phyloP scores from a whole-genome alignment of 306 rosid species.

The Astragalus membranaceus region DNA sequence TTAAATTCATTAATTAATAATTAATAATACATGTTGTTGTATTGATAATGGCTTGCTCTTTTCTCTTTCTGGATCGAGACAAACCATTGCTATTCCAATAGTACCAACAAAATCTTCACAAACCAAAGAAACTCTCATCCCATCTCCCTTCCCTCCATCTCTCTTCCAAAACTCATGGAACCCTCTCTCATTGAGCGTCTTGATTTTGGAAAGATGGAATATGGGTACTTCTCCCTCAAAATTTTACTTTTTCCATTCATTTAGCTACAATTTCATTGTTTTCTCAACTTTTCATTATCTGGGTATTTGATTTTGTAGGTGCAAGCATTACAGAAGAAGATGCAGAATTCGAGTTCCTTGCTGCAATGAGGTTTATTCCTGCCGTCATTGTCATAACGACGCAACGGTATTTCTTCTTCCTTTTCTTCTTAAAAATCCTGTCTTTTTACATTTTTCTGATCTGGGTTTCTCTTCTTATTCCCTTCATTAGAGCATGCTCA shows the following conservation, averaged over 20 bases:
- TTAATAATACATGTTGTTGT: background rate
- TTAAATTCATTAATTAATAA: no score
- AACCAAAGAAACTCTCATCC: conserved; percentile 32
- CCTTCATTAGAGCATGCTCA: conserved; percentile 56
- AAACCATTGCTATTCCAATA: background rate
- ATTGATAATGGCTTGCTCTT: background rate
- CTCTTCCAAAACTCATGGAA: conserved; percentile 57
- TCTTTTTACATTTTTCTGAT: conserved; percentile 23
- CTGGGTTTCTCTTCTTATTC: conserved; percentile 17
- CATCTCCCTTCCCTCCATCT: background rate
- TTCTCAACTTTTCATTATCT: background rate
- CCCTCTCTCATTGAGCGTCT: conserved; percentile 61
- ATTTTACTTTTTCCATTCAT: background rate
- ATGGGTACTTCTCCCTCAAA: conserved; percentile 46
- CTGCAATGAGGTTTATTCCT: conserved; percentile 80
- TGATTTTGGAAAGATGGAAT: conserved; percentile 96
- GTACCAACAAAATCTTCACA: conserved; percentile 34
- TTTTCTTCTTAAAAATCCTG: background rate
- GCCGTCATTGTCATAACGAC: conserved; percentile 97
- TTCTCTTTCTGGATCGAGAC: conserved; percentile 27
- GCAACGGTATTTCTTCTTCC: conserved; percentile 41
- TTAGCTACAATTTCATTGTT: background rate
- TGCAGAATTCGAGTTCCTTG: conserved; percentile 93
- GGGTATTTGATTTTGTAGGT: conserved; percentile 37
- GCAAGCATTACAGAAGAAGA: conserved; percentile 90